Percentiles rank a stretch among this genome's conserved stretches.
Conservation (phyloP, 163 green algal genomes). For the Picocystis sp. region DNA sequence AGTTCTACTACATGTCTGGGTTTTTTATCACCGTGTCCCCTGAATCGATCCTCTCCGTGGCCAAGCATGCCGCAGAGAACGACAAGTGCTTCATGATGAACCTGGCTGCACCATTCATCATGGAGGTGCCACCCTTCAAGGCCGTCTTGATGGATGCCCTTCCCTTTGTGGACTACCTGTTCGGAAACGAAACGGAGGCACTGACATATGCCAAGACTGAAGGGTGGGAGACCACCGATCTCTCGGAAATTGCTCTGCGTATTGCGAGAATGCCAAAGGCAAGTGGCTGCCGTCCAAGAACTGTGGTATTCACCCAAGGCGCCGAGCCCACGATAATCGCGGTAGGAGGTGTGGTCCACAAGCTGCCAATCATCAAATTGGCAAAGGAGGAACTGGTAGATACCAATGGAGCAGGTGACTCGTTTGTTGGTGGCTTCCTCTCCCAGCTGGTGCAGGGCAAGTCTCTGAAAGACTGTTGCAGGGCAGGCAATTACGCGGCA, state of each 20-base stretch:
- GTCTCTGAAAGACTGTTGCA: conserved; percentile 50
- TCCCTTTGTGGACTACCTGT: conserved; percentile 88
- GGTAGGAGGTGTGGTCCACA: conserved; percentile 13
- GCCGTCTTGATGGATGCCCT: conserved; percentile 51
- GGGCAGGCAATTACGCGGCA: conserved; percentile 87
- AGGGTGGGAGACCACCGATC: conserved; percentile 67
- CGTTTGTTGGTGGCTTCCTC: conserved; percentile 96
- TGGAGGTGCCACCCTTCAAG: conserved; percentile 93
- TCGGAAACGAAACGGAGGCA: conserved; percentile 95
- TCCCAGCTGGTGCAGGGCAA: conserved; percentile 81
- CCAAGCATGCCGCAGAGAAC: conserved; percentile 63
- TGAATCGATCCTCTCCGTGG: conserved; percentile 69
- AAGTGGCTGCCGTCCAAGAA: conserved; percentile 47
- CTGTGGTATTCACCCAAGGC: conserved; percentile 94
- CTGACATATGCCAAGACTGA: conserved; percentile 73
- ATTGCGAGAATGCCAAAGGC: conserved; percentile 68
- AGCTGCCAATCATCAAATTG: conserved; percentile 50
- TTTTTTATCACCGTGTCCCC: conserved; percentile 97
- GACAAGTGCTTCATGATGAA: conserved; percentile 83
- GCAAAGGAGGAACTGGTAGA: conserved; percentile 82
- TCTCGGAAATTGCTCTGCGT: conserved; percentile 72
- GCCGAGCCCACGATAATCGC: conserved; percentile 74
- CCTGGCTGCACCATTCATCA: conserved; percentile 91
- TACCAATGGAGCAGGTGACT: conserved; percentile 94
- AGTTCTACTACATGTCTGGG: conserved; percentile 54